Evolutionary conservation across 2,329 filamentous ascomycete genomes (phyloP), one percentile per base, ranked within the genome.

Genomic region (Colletotrichum viniferum): DNA sequence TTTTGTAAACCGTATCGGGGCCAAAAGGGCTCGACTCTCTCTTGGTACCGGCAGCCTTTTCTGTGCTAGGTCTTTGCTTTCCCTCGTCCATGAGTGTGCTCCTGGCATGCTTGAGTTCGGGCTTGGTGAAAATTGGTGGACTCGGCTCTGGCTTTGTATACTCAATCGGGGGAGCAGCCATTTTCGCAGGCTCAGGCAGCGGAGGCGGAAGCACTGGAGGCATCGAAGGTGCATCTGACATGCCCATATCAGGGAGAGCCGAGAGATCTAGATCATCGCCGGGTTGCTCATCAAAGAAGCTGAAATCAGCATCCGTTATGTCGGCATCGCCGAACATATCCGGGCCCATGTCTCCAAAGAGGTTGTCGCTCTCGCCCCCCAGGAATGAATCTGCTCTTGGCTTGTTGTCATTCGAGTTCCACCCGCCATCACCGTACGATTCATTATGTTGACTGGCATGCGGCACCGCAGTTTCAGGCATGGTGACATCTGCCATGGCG

Each of bases 301-400:
- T 95, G 81, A 96, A 96, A 80, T 97, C 95, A 7, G 92, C 94
- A 78, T 97, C 95, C 2, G 93, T 96, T n/a, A 96, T 88, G 78
- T 92, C 91, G 77, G 91, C 90, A n/a, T 92, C 90, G n/a, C 89
- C 92, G 83, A 95, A 95, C 78, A 93, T 90, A 78, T 95, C 93
- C 10, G 90, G 90, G 14, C 92, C 92, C 78, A 94, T 87, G 70
- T 94, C 93, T 24, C 90, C 92, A 80, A 95, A 94, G 7, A 95
- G 85, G 78, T 93, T 88, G 34, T 91, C 90, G 10, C 88, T 86
- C 28, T 89, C 89, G 36, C 83, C 82, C 7, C 88, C 85, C 26
- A 87, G 81, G 34, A 86, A 85, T 61, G 82, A 81, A 24, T 86
- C 84, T 8, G 81, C 82, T 9, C 86, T 86, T 62, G 89, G 84